Base-by-base conservation (phyloP, 495 filamentous ascomycete genomes). In the Hypoxylon subgilvum region DNA sequence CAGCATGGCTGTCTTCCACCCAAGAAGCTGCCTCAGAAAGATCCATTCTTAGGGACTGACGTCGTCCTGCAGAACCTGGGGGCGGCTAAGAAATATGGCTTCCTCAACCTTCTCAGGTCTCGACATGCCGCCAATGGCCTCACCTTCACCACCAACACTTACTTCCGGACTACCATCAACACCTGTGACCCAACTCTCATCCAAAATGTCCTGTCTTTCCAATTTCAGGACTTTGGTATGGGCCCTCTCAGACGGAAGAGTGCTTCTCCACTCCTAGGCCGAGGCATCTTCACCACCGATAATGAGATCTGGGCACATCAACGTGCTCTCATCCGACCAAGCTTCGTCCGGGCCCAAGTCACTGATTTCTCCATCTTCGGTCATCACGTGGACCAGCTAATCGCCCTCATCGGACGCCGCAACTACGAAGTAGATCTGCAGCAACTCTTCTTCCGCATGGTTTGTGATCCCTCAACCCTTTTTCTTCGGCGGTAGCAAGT, bases 131-230 rank as follows among this genome's bases (percentile, higher is more conserved):
- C 46, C 38, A 53, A 66, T 46, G 68, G 68, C 27, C 53, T 60
- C 46, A 75, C 70, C 6, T 70, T 69, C 46, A 52, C 57, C 25
- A 65, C 64, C 38, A 68, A 63, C 28, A 57, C 73, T 6, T 45
- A 70, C 28, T 47, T 61, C 14, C 65, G 57, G 16, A 56, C 70
- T 3, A 62, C 73, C n/a, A 65, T 83, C 32, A 68, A 76, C 28
- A 90, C 88, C 0, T 75, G 72, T 28, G 88, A 92, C 17, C 87
- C 87, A 0, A 80, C 86, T 38, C 90, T 90, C 65, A 68, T 92
- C 61, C 85, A 91, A 54, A 77, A 85, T 0, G 69, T 91, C 2
- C 76, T 91, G 2, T 83, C 87, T 0, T 84, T 81, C 4, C 79
- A 87, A 43, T 92, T 91, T 68, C 74, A 84, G 17, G 83, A 87